Evolutionary conservation across 2,329 filamentous ascomycete species (phyloP).

Genomic region (Coniochaeta sp.): DNA sequence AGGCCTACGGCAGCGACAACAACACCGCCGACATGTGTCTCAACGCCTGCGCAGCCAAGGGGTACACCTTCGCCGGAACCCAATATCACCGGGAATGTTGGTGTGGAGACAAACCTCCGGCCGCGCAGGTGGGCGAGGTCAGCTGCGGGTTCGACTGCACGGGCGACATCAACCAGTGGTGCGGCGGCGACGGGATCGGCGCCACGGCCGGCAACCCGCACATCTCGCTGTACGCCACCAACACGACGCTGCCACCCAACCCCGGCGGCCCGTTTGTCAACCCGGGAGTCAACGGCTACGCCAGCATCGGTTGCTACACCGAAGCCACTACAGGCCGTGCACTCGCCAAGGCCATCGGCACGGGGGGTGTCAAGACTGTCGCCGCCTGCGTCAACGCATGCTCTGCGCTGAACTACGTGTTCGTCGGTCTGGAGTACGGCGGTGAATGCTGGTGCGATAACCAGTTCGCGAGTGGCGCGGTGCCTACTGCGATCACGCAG

Average conservation of each 20-base stretch:
- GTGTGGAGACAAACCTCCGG: slow-evolving; percentile 42
- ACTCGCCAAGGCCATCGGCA: slow-evolving; percentile 8
- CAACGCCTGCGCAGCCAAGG: slow-evolving; percentile 26
- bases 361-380: slow-evolving; percentile 12
- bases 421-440: slow-evolving; percentile 21
- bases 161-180: slow-evolving; percentile 42
- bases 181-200: slow-evolving; percentile 28
- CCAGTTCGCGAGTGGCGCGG: background rate
- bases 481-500: background rate
- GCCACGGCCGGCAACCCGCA: background rate
- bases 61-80: slow-evolving; percentile 35
- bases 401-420: slow-evolving; percentile 11
- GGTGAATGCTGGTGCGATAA: slow-evolving; percentile 9
- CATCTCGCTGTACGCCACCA: slow-evolving; percentile 2
- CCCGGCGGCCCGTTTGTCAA: slow-evolving; percentile 24
- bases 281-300: slow-evolving; percentile 21
- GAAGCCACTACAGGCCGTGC: slow-evolving; percentile 15
- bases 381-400: slow-evolving; percentile 5
- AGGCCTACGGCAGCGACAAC: slow-evolving; percentile 28
- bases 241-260: background rate
- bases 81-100: slow-evolving; percentile 47
- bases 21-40: slow-evolving; percentile 40
- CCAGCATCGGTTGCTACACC: slow-evolving; percentile 25
- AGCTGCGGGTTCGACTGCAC: slow-evolving; percentile 45
- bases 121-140: slow-evolving; percentile 29